Evolutionary conservation across 1,139 yeast species (phyloP).

Genomic region (Geotrichum carabidarum): DNA sequence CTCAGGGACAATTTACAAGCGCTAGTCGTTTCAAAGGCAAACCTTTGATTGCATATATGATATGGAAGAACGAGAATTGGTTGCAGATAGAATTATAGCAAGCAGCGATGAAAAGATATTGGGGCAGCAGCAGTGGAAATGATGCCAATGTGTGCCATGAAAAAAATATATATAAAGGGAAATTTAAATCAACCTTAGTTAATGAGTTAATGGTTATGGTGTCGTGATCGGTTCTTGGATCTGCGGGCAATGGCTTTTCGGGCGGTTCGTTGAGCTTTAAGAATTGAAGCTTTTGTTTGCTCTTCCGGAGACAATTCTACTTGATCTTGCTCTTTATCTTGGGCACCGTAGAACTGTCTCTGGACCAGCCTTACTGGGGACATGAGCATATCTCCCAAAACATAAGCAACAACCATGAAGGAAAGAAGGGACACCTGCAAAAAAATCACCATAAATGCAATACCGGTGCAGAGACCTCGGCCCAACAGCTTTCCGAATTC

Average conservation of each 20-base stretch:
- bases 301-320: neutral
- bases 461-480: slow-evolving; percentile 17
- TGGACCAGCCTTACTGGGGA: neutral
- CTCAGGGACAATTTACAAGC: neutral
- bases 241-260: slow-evolving; percentile 2
- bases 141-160: neutral
- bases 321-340: neutral
- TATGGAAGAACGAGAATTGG: neutral
- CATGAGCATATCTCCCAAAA: slow-evolving; percentile 29
- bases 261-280: neutral
- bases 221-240: slow-evolving; percentile 3
- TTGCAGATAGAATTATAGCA: too few relatives aligned
- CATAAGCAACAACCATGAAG: slow-evolving; percentile 29
- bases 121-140: neutral
- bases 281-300: neutral
- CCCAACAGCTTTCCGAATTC: slow-evolving; percentile 1
- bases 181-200: neutral
- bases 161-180: neutral
- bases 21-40: neutral
- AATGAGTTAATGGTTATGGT: neutral
- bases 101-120: neutral
- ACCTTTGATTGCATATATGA: neutral
- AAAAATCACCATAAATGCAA: slow-evolving; percentile 25
- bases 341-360: neutral
- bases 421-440: slow-evolving; percentile 28